Evolutionary conservation across 148 eudicot genomes (phyloP).

Genomic region (Beta vulgaris): DNA sequence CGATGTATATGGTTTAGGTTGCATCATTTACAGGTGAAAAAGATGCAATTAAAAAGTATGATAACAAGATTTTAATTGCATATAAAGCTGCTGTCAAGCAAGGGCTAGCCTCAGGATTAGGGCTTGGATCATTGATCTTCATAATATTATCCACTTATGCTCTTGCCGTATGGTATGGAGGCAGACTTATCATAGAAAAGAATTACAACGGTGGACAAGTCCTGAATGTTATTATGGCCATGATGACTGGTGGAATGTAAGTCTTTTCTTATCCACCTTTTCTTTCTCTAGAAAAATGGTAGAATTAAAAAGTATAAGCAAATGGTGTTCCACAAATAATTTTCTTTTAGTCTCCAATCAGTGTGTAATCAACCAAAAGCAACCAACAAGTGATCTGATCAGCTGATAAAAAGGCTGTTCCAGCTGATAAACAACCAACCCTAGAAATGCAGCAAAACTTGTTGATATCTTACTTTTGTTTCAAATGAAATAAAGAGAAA

Average conservation of each 20-base stretch:
- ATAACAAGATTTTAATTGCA: conserved; percentile 45
- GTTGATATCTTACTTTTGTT: too few species aligned
- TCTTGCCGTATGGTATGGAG: conserved; percentile 76
- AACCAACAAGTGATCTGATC: too few species aligned
- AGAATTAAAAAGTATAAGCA: too few species aligned
- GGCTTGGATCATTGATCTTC: conserved; percentile 49
- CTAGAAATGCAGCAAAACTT: too few species aligned
- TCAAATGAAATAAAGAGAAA: too few species aligned
- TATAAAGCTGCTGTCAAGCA: conserved; percentile 48
- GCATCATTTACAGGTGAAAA: conserved; percentile 83
- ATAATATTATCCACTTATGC: conserved; percentile 45
- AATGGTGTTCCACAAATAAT: too few species aligned
- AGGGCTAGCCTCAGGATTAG: conserved; percentile 73
- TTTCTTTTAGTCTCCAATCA: background rate
- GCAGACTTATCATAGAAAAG: conserved; percentile 50
- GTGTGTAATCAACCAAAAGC: background rate
- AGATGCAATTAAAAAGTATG: conserved; percentile 52
- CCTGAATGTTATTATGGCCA: conserved; percentile 63
- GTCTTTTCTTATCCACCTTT: conserved; percentile 11
- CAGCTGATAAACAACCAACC: too few species aligned
- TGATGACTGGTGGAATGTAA: conserved; percentile 76
- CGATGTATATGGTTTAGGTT: conserved; percentile 41
- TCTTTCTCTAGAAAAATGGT: background rate
- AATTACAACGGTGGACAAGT: conserved; percentile 79
- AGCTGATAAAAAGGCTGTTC: too few species aligned